Base-by-base conservation (phyloP, 2,329 filamentous ascomycete species). In the Neoscytalidium dimidiatum region DNA sequence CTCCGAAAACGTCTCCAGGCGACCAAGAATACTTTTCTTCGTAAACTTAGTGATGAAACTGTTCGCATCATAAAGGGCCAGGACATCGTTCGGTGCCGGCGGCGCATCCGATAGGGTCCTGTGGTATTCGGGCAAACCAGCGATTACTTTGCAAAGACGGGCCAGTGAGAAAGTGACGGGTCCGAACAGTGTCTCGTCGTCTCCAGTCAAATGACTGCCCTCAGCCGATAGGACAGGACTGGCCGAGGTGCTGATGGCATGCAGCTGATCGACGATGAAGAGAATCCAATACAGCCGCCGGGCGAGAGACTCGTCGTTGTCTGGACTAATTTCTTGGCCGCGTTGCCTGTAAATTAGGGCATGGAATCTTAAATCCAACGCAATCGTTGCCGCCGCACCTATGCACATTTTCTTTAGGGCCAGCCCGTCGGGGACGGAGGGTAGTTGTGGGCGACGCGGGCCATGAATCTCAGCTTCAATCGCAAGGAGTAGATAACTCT, bases 191-290 rank as follows among this genome's bases (percentile, higher is more conserved):
- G 26, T 31, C 28, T 65, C 64, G n/a, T 65, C 56, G 13, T 61
- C 48, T 4, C 38, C 49, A 33, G 52, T 73, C 5, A 75, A 66
- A 21, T 70, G 71, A 8, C 74, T 72, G 33, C 70, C 69, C 41
- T 74, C 70, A 26, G 74, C 62, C 5, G 75, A 74, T 38, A 78
- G 65, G 53, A 74, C 68, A 19, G 74, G 71, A 46, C 76, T 72
- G 38, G 72, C 76, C 7, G 70, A 72, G 41, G 72, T 70, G 64
- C 72, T 72, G 51, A 75, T 73, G 13, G 75, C 74, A 60, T 77
- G 71, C 49, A 77, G 77, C 23, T 75, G 73, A 56, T 78, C 76
- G n/a, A 78, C 46, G 31, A 77, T 75, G 57, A 78, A 72, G 1
- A 74, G 68, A 38, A 73, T 69, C 75, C 75, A 77, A 62, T 77